Evolutionary conservation across 176 grass and related monocot genomes (phyloP).

Genomic region (Triticum monococcum): DNA sequence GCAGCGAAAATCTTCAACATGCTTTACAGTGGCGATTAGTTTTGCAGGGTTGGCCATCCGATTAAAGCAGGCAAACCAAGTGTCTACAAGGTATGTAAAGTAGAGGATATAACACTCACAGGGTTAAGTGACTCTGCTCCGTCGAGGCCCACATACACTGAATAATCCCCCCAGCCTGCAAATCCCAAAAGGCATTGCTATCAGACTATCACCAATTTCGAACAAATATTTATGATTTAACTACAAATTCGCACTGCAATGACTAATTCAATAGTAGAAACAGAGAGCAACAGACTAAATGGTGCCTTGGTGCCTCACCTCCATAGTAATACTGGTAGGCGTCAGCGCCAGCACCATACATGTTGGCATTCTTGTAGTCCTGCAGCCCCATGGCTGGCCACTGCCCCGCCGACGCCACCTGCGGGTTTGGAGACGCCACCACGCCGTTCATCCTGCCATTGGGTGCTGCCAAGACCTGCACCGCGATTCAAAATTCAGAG

Average conservation of each 20-base stretch:
- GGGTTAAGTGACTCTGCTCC: conserved; percentile 36
- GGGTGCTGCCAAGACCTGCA: conserved; percentile 29
- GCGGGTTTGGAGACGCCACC: conserved; percentile 2
- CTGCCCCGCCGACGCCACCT: conserved; percentile 18
- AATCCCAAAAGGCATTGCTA: background rate
- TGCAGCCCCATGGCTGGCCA: conserved; percentile 42
- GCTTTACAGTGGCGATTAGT: background rate
- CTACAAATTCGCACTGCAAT: background rate
- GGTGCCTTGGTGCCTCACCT: conserved; percentile 30
- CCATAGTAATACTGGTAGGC: conserved; percentile 70
- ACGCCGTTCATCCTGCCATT: conserved; percentile 25
- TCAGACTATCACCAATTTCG: background rate
- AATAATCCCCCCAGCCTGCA: conserved; percentile 55
- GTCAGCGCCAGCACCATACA: conserved; percentile 45
- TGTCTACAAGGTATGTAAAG: background rate
- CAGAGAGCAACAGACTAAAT: background rate
- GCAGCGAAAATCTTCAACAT: background rate
- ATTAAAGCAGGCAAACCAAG: background rate
- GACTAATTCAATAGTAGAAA: background rate
- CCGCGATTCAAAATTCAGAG: background rate
- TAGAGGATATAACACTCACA: conserved; percentile 30
- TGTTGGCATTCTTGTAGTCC: conserved; percentile 43
- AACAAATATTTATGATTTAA: background rate
- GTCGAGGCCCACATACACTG: conserved; percentile 36
- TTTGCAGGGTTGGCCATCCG: background rate